Base-by-base conservation (phyloP, 2,329 filamentous ascomycete genomes). In the Penicillium psychrosexuale region DNA sequence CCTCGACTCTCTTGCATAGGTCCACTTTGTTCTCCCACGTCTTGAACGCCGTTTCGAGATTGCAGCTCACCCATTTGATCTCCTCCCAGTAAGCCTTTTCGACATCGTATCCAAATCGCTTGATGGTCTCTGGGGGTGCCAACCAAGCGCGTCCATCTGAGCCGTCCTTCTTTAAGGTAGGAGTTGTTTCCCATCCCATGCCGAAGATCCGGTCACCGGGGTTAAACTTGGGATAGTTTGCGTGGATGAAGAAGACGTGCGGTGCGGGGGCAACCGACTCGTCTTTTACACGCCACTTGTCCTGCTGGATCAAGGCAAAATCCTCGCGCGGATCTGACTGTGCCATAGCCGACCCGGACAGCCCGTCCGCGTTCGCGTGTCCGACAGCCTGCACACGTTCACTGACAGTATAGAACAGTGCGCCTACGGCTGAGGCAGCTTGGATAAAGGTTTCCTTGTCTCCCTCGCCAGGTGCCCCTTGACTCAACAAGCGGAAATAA, bases 191-290 rank as follows among this genome's bases (percentile, higher is more conserved):
- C 62, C 68, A 75, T 3, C 66, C 63, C 38, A 65, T 58, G 8
- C 73, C 74, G 47, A 75, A 76, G 3, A 76, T 63, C 11, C 70
- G 67, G 42, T 71, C 72, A 5, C 66, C 65, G 0, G 74, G 74
- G 40, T 76, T 73, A 47, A 77, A 72, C 51, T 76, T 76, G 27
- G 74, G 74, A 42, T 73, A 69, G 51, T 75, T 74, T 24, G 73
- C 72, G 52, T 77, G 73, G 33, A 77, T 66, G 39, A 75, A 76
- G 51, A 74, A 72, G 12, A 70, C 60, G 3, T 62, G 69, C 1
- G 72, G 72, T 7, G 72, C 48, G 19, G 66, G 56, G 17, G 66
- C 70, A 31, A 67, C 63, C 1, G 63, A 56, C 3, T 65, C 60
- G 48, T 75, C 70, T 43, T 71, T 67, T 2, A 69, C 64, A 15